A percentile compares a stretch with the other conserved stretches of the same genome.
These are phyloP conservation scores for Scutellaria barbata DNA, from an alignment of 257 asterid genomes.

Conservation along the genomic window DNA sequence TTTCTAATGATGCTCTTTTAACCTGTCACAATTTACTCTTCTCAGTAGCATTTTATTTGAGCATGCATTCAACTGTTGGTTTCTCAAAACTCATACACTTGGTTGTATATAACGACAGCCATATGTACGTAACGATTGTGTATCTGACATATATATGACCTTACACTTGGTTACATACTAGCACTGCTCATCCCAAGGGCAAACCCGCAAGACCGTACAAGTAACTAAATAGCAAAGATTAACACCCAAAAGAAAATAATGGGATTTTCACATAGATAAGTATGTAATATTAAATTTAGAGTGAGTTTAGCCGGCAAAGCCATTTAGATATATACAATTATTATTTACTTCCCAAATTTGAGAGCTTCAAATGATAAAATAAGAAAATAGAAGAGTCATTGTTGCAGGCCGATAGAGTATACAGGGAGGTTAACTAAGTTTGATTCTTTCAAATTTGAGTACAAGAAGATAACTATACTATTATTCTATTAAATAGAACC, in stretches of 20 bases:
- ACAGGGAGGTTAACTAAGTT: constrained; percentile 11
- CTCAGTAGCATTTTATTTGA: constrained; percentile 16
- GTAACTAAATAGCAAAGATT: too few species aligned
- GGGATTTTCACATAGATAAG: neutral
- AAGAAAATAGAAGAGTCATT: constrained; percentile 13
- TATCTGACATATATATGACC: neutral
- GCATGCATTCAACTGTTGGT: neutral
- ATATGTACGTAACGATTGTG: neutral
- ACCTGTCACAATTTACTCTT: constrained; percentile 13
- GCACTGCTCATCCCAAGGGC: too few species aligned
- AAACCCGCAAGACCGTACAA: too few species aligned
- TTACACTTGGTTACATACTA: too few species aligned
- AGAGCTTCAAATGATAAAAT: neutral
- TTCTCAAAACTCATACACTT: neutral
- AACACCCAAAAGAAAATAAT: neutral
- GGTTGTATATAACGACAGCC: neutral
- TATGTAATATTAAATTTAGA: neutral
- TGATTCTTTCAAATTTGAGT: constrained; percentile 19
- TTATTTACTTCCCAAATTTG: neutral
- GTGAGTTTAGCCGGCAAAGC: constrained; percentile 33
- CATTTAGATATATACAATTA: neutral
- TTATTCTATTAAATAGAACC: neutral
- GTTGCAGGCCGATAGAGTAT: constrained; percentile 25
- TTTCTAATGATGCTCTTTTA: neutral
- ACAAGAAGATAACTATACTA: neutral